Evolutionary conservation across 228 moss, liverwort and hornwort genomes (phyloP), one percentile per base, ranked within the genome.

Genomic region (Sphagnum magellanicum): DNA sequence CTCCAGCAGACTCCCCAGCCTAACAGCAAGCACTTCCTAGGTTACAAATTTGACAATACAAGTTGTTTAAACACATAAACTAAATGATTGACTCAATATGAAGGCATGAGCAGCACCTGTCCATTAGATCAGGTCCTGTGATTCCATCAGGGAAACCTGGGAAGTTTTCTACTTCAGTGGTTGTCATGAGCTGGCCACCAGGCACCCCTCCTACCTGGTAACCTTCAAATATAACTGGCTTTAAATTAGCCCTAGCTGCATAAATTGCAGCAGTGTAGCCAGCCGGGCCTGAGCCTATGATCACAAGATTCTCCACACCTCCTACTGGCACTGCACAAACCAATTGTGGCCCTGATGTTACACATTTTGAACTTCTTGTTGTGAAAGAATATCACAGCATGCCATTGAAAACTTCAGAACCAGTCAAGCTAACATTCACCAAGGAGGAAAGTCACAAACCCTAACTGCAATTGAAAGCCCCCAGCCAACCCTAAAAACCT

Each of bases 141-240:
- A 97, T 83, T 64, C 97, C 97, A 13, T 97, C 93, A 6, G 97
- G 97, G 59, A 97, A 97, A 17, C 97, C 97, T 60, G 97, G 93
- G 32, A 97, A 97, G 59, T 97, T 97, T 70, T 97, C 97, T 8
- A 97, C 97, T 77, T 97, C 93, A 8, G 93, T 97, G 15, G 97
- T 97, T 7, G 97, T 97, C 97, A 97, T 97, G 49, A 97, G 87
- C 87, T 97, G 97, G 47, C 97, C 97, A 70, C 93, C 97, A 8
- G 87, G 87, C n/a, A 97, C 97, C 59, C 97, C 97, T 55, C 97
- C 97, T 10, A 82, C 52, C 73, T 97, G 97, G 65, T 79, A 88
- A 0, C 97, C 97, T 78, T 97, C 97, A 58, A 93, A 93, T 70
- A 97, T 72, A 17, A 97, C 66, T 4, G 97, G 97, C 52, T 97